Percentiles rank a stretch among this genome's conserved stretches.
phyloP scores from a whole-genome alignment of 192 early-diverging fungal genomes.

The Podila epigama region DNA sequence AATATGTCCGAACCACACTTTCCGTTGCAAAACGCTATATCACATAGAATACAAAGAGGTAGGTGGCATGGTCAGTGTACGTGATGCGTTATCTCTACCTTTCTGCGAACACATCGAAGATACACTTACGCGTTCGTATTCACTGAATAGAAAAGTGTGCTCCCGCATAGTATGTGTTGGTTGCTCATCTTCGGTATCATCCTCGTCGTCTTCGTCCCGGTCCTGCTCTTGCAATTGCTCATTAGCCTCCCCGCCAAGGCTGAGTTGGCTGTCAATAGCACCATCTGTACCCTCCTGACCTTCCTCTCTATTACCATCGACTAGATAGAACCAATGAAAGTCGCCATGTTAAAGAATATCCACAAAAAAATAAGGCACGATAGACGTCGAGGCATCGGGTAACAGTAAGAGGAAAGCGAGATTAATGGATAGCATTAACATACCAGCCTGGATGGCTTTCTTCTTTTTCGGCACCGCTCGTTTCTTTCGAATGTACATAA shows the following conservation, averaged over 20 bases:
- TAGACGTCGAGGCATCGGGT: too few relatives aligned
- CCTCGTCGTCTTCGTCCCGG: constrained; percentile 4
- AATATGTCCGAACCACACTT: constrained; percentile 60
- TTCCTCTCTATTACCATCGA: background rate
- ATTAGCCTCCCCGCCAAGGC: background rate
- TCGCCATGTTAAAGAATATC: too few relatives aligned
- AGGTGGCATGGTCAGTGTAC: constrained; percentile 13
- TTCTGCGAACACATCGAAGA: background rate
- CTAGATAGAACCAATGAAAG: too few relatives aligned
- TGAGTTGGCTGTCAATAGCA: background rate
- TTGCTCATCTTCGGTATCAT: constrained; percentile 35
- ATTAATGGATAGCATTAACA: too few relatives aligned
- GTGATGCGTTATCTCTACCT: background rate
- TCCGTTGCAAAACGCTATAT: constrained; percentile 64
- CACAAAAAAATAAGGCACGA: too few relatives aligned
- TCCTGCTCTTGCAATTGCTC: background rate
- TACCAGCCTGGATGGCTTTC: constrained; percentile 15
- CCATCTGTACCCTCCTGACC: background rate
- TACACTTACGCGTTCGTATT: constrained; percentile 57
- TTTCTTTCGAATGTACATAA: constrained; percentile 58
- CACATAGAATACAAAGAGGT: background rate
- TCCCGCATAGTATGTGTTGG: constrained; percentile 26
- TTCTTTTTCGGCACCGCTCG: constrained; percentile 34
- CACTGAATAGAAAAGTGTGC: constrained; percentile 52
- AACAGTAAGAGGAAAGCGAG: too few relatives aligned